A percentile compares a stretch with the other conserved stretches of the same genome.
Conservation (phyloP, 371 early-diverging fungal species). For the Lichtheimia ramosa region DNA sequence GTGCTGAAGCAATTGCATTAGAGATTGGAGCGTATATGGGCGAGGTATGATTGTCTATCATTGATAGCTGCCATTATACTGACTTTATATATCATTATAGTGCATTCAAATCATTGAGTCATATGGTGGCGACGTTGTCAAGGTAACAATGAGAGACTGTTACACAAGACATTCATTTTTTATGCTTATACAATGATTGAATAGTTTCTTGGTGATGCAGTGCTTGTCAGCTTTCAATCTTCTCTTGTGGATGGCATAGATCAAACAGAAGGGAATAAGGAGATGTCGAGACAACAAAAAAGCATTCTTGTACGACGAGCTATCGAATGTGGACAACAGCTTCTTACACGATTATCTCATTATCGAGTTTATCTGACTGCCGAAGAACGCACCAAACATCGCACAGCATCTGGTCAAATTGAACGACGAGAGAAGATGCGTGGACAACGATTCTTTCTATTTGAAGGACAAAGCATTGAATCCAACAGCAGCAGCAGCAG, state of each 20-base stretch:
- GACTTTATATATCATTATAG: slow-evolving; percentile 19
- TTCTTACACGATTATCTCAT: slow-evolving; percentile 48
- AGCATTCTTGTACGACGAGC: slow-evolving; percentile 44
- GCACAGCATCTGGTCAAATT: slow-evolving; percentile 18
- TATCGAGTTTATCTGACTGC: slow-evolving; percentile 55
- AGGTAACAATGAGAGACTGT: slow-evolving; percentile 24
- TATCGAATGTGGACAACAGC: slow-evolving; percentile 49
- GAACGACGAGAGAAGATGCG: slow-evolving; percentile 13
- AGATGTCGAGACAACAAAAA: slow-evolving; percentile 23
- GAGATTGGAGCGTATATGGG: slow-evolving; percentile 65
- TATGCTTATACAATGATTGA: neutral
- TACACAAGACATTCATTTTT: neutral
- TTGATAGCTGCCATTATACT: neutral
- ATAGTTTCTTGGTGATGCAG: slow-evolving; percentile 57
- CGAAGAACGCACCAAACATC: slow-evolving; percentile 43
- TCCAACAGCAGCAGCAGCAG: neutral
- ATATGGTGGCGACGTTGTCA: slow-evolving; percentile 54
- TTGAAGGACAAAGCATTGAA: slow-evolving; percentile 12
- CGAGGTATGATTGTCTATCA: slow-evolving; percentile 30
- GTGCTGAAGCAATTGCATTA: slow-evolving; percentile 62
- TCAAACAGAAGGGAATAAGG: neutral
- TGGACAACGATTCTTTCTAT: slow-evolving; percentile 16
- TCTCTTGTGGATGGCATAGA: slow-evolving; percentile 15
- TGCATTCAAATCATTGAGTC: slow-evolving; percentile 53
- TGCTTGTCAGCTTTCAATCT: slow-evolving; percentile 52